Percentiles rank a stretch among this genome's conserved stretches.
phyloP scores from a whole-genome alignment of 805 yeast genomes.

The Candida orba region DNA sequence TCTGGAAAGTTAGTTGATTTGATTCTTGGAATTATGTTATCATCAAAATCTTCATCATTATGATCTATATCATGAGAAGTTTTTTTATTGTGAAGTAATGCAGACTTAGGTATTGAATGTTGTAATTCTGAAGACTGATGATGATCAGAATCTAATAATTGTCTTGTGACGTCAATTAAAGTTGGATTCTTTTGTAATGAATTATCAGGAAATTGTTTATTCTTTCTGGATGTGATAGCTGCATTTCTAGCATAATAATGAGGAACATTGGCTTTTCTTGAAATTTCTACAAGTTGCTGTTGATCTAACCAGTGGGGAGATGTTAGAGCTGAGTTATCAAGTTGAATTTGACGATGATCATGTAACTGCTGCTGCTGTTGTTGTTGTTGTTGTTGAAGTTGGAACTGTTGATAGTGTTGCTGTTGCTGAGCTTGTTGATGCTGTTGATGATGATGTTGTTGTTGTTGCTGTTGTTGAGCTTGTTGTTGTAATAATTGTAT shows the following conservation, averaged over 20 bases:
- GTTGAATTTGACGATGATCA: slow-evolving; percentile 18
- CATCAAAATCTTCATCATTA: slow-evolving; percentile 30
- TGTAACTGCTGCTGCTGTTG: slow-evolving; percentile 11
- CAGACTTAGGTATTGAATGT: slow-evolving; percentile 12
- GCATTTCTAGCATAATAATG: slow-evolving; percentile 82
- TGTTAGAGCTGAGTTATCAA: slow-evolving; percentile 29
- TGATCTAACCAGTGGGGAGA: slow-evolving; percentile 75
- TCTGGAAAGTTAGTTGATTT: slow-evolving; percentile 44
- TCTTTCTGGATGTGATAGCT: slow-evolving; percentile 53
- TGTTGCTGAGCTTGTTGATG: slow-evolving; percentile 8
- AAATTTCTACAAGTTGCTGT: slow-evolving; percentile 59
- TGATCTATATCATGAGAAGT: slow-evolving; percentile 32
- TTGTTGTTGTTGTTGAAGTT: slow-evolving; percentile 26
- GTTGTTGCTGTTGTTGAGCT: slow-evolving; percentile 22
- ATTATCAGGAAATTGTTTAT: slow-evolving; percentile 19
- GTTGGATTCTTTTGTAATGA: slow-evolving; percentile 18
- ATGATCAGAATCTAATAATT: slow-evolving; percentile 23
- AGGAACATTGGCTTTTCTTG: slow-evolving; percentile 60
- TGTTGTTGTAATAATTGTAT: slow-evolving; percentile 24
- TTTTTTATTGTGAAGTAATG: slow-evolving; percentile 33
- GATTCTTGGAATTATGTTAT: slow-evolving; percentile 62
- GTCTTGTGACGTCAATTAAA: slow-evolving; percentile 35
- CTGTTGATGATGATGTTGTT: slow-evolving; percentile 3
- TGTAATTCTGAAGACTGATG: slow-evolving; percentile 17
- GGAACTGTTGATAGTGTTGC: slow-evolving; percentile 16